Percentiles rank a stretch among this genome's conserved stretches.
These are phyloP conservation scores for Mycogone perniciosa DNA, from an alignment of 2,329 filamentous ascomycete genomes.

Conservation along the genomic window DNA sequence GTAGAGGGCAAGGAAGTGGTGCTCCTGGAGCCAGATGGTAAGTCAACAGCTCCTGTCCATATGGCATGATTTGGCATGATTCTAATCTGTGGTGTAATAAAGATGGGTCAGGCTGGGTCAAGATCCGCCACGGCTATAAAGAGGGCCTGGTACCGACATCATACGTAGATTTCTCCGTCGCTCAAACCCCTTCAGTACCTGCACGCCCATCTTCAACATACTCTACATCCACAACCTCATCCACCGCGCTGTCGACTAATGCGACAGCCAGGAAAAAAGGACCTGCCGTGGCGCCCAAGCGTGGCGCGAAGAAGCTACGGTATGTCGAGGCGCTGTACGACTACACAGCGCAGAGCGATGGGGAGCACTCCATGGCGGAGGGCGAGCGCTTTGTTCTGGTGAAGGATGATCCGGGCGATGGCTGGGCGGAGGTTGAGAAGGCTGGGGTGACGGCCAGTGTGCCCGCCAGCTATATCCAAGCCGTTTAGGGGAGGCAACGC, in stretches of 20 bases:
- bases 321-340: constrained; percentile 93
- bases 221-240: constrained; percentile 57
- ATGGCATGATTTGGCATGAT: background rate
- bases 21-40: constrained; percentile 84
- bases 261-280: constrained; percentile 69
- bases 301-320: constrained; percentile 87
- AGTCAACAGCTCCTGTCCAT: constrained; percentile 26
- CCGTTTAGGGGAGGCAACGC: constrained; percentile 43
- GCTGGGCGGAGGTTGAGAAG: constrained; percentile 95
- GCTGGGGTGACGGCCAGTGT: constrained; percentile 82
- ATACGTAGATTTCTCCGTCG: constrained; percentile 64
- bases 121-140: constrained; percentile 65
- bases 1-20: constrained; percentile 71
- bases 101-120: constrained; percentile 93
- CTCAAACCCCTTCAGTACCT: constrained; percentile 38
- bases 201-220: constrained; percentile 67
- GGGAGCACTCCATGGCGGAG: constrained; percentile 84
- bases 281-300: constrained; percentile 80
- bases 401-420: constrained; percentile 81
- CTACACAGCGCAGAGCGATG: constrained; percentile 77
- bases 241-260: constrained; percentile 25
- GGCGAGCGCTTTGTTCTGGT: constrained; percentile 90
- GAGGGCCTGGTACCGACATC: constrained; percentile 82
- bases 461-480: constrained; percentile 86
- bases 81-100: constrained; percentile 1